These are phyloP conservation scores for Macadamia tetraphylla DNA, from an alignment of 164 flowering plant species.

Conservation along the genomic window DNA sequence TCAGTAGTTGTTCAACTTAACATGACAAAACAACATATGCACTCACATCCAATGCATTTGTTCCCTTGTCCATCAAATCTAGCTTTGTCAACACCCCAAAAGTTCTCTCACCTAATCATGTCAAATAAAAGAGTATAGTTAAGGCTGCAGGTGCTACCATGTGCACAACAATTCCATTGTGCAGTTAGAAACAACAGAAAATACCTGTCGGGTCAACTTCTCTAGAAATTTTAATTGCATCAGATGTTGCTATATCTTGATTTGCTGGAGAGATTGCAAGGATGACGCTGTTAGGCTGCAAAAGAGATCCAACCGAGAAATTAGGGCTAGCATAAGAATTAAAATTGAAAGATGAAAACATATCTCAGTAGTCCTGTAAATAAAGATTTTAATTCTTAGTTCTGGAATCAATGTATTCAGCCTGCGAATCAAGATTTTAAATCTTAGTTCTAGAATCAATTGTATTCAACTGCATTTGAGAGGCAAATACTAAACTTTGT, in stretches of 20 bases:
- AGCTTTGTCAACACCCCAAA: slow-evolving; percentile 89
- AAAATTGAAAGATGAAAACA: neutral
- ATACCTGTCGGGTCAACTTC: slow-evolving; percentile 90
- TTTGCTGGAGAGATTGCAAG: slow-evolving; percentile 91
- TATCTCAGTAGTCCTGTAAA: neutral
- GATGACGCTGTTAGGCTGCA: slow-evolving; percentile 82
- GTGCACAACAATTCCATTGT: neutral
- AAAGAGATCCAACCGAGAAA: neutral
- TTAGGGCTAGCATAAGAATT: neutral
- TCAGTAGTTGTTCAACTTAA: neutral
- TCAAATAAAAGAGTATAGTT: neutral
- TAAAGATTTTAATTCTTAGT: neutral
- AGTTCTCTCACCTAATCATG: slow-evolving; percentile 65
- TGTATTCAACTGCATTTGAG: neutral
- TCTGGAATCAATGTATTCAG: neutral
- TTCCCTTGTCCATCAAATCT: slow-evolving; percentile 91
- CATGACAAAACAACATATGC: neutral
- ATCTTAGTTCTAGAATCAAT: neutral
- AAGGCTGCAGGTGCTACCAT: neutral
- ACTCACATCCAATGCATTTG: slow-evolving; percentile 79
- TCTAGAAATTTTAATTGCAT: slow-evolving; percentile 83
- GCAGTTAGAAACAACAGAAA: slow-evolving; percentile 1
- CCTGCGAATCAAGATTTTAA: neutral
- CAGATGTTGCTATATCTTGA: slow-evolving; percentile 95
- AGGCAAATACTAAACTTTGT: neutral